These are phyloP conservation scores for Populus simonii DNA, from an alignment of 345 rosid genomes.

Conservation along the genomic window DNA sequence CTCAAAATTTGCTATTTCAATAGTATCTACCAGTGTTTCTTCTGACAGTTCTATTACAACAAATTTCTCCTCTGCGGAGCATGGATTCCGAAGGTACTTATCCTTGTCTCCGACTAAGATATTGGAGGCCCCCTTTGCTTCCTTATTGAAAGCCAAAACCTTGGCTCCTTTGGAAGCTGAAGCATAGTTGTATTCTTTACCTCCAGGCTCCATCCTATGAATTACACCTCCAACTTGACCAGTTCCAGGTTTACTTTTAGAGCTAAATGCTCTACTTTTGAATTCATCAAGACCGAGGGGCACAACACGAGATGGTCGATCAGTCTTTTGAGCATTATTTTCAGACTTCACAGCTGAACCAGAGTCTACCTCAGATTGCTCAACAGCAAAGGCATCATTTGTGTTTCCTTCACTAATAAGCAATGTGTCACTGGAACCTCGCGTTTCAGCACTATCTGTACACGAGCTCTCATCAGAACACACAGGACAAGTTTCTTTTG, in stretches of 20 bases:
- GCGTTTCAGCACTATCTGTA: constrained; percentile 22
- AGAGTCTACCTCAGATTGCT: constrained; percentile 24
- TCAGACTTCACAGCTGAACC: constrained; percentile 30
- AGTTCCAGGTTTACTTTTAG: constrained; percentile 57
- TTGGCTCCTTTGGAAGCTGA: constrained; percentile 89
- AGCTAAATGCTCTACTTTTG: constrained; percentile 71
- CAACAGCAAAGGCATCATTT: constrained; percentile 15
- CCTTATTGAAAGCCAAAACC: constrained; percentile 78
- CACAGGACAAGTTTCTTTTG: constrained; percentile 22
- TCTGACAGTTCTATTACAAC: constrained; percentile 88
- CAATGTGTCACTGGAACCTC: constrained; percentile 16
- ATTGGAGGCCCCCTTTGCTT: constrained; percentile 85
- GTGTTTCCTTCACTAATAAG: constrained; percentile 26
- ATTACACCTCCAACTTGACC: constrained; percentile 60
- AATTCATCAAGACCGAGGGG: constrained; percentile 87
- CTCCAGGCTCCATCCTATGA: constrained; percentile 91
- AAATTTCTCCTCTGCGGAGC: constrained; percentile 85
- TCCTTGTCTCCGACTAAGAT: constrained; percentile 78
- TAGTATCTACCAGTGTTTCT: constrained; percentile 82
- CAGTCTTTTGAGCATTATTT: constrained; percentile 32
- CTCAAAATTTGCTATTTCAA: constrained; percentile 84
- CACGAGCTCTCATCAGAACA: constrained; percentile 21
- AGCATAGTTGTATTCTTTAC: constrained; percentile 83
- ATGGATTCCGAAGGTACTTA: constrained; percentile 89
- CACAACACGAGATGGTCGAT: constrained; percentile 51